phyloP scores from a whole-genome alignment of 2,329 filamentous ascomycete genomes.

The Alternaria tenuissima region DNA sequence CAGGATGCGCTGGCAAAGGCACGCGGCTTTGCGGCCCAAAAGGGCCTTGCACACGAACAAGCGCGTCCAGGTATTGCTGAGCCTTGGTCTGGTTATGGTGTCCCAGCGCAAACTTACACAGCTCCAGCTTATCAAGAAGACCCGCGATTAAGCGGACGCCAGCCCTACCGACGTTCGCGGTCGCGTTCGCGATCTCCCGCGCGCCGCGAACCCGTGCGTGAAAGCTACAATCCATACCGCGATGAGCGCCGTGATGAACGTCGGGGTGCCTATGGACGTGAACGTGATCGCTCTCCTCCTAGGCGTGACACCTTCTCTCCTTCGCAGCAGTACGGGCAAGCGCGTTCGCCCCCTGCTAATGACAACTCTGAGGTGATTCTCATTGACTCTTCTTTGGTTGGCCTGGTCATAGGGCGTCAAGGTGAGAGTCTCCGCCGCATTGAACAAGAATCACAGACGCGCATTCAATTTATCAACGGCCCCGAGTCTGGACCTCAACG shows the following conservation, averaged over 20 bases:
- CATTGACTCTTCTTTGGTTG: conserved; percentile 86
- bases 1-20: conserved; percentile 86
- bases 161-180: conserved; percentile 71
- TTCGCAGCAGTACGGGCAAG: conserved; percentile 61
- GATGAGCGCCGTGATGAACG: conserved; percentile 81
- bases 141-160: conserved; percentile 60
- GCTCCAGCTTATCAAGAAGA: conserved; percentile 54
- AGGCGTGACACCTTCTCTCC: conserved; percentile 69
- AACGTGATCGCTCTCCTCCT: conserved; percentile 76
- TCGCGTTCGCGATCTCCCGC: conserved; percentile 68
- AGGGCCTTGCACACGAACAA: conserved; percentile 68
- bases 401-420: conserved; percentile 88
- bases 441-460: conserved; percentile 80
- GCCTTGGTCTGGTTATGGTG: conserved; percentile 52
- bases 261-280: conserved; percentile 67
- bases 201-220: conserved; percentile 74
- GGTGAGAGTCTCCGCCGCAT: conserved; percentile 89
- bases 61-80: conserved; percentile 53
- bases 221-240: conserved; percentile 82
- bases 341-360: conserved; percentile 68
- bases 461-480: conserved; percentile 87
- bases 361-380: conserved; percentile 83
- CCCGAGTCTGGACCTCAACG: conserved; percentile 77
- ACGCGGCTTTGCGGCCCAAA: conserved; percentile 80
- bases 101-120: conserved; percentile 43